Conservation (phyloP, 371 early-diverging fungal species). For the Mucor irregularis region DNA sequence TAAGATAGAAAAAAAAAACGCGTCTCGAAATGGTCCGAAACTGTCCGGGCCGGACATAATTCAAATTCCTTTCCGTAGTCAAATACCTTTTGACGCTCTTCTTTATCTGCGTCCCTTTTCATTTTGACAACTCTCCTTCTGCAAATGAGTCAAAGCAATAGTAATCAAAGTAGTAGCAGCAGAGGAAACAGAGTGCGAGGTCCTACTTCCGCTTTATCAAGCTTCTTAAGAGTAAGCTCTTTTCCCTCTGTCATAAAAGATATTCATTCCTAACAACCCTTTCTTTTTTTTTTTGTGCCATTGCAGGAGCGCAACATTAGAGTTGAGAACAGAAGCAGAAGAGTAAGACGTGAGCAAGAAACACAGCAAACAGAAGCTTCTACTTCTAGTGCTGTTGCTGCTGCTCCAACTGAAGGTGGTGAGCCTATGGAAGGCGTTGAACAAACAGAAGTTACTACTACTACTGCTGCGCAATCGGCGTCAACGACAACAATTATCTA, state of each 20-base stretch:
- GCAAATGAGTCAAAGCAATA: conserved; percentile 4
- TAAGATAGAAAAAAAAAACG: no score
- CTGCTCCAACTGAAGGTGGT: conserved; percentile 3
- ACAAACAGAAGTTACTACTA: conserved; percentile 18
- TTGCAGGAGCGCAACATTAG: conserved; percentile 70
- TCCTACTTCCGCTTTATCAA: conserved; percentile 71
- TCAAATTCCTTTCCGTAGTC: not conserved
- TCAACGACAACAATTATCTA: no score
- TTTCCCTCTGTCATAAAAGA: not conserved
- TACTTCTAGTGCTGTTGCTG: conserved; percentile 17
- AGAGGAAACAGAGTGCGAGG: conserved; percentile 56
- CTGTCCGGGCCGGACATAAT: not conserved
- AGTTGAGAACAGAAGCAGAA: conserved; percentile 48
- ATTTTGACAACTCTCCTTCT: not conserved
- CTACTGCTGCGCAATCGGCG: conserved; percentile 18
- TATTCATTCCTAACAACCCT: not conserved
- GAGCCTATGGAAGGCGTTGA: not conserved
- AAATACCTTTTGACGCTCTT: conserved; percentile 4
- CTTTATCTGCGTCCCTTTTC: not conserved
- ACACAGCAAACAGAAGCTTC: conserved; percentile 1
- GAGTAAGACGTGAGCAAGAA: conserved; percentile 17
- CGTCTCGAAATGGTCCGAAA: not conserved
- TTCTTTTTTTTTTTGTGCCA: not conserved
- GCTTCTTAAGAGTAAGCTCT: conserved; percentile 55
- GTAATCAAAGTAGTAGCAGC: not conserved